A percentile compares a stretch with the other conserved stretches of the same genome.
These are phyloP conservation scores for Monosporascus sp. DNA, from an alignment of 2,329 filamentous ascomycete species.

Conservation along the genomic window DNA sequence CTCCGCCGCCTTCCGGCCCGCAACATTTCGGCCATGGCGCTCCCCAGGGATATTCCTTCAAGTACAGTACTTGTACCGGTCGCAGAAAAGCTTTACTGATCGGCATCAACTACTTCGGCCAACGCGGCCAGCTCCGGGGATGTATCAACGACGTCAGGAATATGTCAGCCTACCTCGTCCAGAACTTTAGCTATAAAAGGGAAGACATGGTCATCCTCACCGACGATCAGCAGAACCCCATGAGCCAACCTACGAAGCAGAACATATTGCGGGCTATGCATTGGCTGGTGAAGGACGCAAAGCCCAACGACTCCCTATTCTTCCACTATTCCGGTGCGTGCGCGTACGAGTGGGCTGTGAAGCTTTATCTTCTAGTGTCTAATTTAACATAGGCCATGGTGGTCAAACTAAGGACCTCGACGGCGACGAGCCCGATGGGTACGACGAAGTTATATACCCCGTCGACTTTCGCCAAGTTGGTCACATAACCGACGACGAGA, in stretches of 20 bases:
- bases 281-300: conserved; percentile 92
- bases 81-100: conserved; percentile 84
- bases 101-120: conserved; percentile 95
- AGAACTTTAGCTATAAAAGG: conserved; percentile 85
- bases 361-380: conserved; percentile 5
- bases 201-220: conserved; percentile 98
- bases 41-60: conserved; percentile 74
- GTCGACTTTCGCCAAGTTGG: conserved; percentile 67
- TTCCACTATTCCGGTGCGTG: conserved; percentile 86
- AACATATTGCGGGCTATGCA: conserved; percentile 97
- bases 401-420: conserved; percentile 70
- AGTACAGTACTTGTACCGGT: conserved; percentile 89
- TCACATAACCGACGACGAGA: conserved; percentile 74
- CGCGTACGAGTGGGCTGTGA: conserved; percentile 2
- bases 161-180: conserved; percentile 86
- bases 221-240: conserved; percentile 93
- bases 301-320: conserved; percentile 89
- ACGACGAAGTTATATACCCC: conserved; percentile 75
- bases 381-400: conserved; percentile 56
- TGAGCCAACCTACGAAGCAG: conserved; percentile 94
- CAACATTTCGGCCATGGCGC: conserved; percentile 78
- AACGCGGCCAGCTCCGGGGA: conserved; percentile 82
- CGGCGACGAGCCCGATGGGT: conserved; percentile 73
- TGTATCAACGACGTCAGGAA: conserved; percentile 98
- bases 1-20: conserved; percentile 60